These are phyloP conservation scores for Sporothrix globosa DNA, from an alignment of 2,329 filamentous ascomycete species.

Conservation along the genomic window DNA sequence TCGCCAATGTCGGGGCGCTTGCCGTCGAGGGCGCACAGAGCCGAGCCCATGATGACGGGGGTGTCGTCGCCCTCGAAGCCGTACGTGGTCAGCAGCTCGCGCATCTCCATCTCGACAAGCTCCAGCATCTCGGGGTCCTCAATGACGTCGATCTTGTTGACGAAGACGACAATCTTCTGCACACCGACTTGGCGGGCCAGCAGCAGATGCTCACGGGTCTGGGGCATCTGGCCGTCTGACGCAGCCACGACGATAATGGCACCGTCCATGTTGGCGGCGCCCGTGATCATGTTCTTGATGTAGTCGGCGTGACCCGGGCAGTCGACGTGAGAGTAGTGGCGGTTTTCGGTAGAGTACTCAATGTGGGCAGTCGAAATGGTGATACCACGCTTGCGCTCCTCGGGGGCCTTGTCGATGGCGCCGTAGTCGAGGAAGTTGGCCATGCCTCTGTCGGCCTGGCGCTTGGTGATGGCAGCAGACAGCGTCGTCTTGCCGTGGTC, in stretches of 20 bases:
- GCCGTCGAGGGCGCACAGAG: conserved; percentile 88
- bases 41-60: conserved; percentile 95
- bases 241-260: conserved; percentile 98
- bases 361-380: conserved; percentile 98
- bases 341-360: conserved; percentile 91
- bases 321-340: conserved; percentile 99
- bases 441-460: conserved; percentile 90
- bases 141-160: conserved; percentile 98
- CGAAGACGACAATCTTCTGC: conserved; percentile 97
- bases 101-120: conserved; percentile 99
- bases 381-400: conserved; percentile 99
- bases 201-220: conserved; percentile 97
- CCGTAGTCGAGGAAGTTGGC: conserved; percentile 97
- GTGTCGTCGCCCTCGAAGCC: conserved; percentile 98
- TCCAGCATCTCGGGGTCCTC: conserved; percentile 99
- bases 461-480: conserved; percentile 97
- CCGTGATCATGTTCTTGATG: conserved; percentile 99
- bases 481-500: conserved; percentile 99
- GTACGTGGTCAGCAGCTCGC: conserved; percentile 88
- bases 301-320: conserved; percentile 99
- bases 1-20: conserved; percentile 84
- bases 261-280: conserved; percentile 98
- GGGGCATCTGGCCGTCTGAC: conserved; percentile 98
- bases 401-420: conserved; percentile 97
- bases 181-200: conserved; percentile 98